Conservation (phyloP, 495 filamentous ascomycete species). For the Opeltia flavorubescens region DNA sequence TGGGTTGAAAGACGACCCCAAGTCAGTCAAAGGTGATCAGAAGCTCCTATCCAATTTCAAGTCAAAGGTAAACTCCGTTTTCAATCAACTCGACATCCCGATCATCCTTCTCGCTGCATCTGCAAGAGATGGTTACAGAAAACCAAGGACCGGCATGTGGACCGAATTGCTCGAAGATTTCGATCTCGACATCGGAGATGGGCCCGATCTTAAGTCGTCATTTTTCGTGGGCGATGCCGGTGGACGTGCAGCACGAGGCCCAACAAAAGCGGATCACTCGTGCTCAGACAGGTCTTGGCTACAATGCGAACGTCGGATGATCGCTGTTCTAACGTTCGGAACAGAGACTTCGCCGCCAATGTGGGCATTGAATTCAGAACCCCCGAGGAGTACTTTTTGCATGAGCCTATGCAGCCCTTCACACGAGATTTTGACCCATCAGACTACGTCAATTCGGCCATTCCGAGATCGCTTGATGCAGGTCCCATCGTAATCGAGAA, state of each 20-base stretch:
- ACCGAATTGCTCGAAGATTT: constrained; percentile 61
- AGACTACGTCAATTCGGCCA: constrained; percentile 26
- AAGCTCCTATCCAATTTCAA: constrained; percentile 65
- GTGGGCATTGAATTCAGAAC: constrained; percentile 66
- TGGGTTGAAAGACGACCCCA: constrained; percentile 55
- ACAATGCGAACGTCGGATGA: constrained; percentile 4
- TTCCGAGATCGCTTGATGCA: constrained; percentile 14
- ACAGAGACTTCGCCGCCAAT: constrained; percentile 67
- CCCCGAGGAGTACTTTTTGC: constrained; percentile 83
- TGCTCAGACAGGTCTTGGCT: constrained; percentile 57
- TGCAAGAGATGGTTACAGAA: constrained; percentile 62
- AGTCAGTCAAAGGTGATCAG: constrained; percentile 47
- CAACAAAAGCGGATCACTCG: constrained; percentile 47
- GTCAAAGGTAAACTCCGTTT: constrained; percentile 52
- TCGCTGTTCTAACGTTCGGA: constrained; percentile 8
- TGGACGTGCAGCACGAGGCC: constrained; percentile 29
- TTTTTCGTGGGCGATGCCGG: constrained; percentile 90
- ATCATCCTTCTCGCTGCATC: constrained; percentile 77
- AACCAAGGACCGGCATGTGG: constrained; percentile 89
- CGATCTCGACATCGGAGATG: constrained; percentile 44
- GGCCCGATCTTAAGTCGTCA: constrained; percentile 49
- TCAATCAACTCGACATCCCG: constrained; percentile 61
- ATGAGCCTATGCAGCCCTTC: constrained; percentile 45
- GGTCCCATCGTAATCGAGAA: constrained; percentile 37
- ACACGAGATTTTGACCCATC: constrained; percentile 52